Conservation (phyloP, 257 asterid species). For the Henckelia pumila region DNA sequence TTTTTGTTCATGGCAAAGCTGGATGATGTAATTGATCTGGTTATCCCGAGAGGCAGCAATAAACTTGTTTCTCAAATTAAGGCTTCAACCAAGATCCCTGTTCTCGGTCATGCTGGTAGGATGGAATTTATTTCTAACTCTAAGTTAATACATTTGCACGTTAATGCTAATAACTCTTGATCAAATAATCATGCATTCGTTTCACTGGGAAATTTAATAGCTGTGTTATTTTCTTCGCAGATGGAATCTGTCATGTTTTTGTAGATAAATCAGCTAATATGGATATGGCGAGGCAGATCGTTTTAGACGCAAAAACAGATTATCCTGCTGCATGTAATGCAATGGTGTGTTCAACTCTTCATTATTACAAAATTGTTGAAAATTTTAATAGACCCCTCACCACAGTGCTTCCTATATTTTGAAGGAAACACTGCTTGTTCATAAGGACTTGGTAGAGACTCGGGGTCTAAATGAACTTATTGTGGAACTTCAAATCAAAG, state of each 20-base stretch:
- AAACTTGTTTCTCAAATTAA: slow-evolving; percentile 72
- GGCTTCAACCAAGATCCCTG: slow-evolving; percentile 78
- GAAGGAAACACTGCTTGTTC: slow-evolving; percentile 85
- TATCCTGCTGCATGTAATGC: slow-evolving; percentile 95
- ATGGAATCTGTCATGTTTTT: slow-evolving; percentile 86
- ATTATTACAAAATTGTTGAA: neutral
- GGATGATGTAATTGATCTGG: slow-evolving; percentile 88
- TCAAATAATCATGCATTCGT: slow-evolving; percentile 22
- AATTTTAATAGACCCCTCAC: slow-evolving; percentile 4
- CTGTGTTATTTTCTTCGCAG: slow-evolving; percentile 37
- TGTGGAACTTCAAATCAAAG: slow-evolving; percentile 66
- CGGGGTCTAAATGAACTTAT: slow-evolving; percentile 52
- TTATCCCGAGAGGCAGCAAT: slow-evolving; percentile 91
- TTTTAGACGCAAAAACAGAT: slow-evolving; percentile 74
- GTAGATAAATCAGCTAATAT: slow-evolving; percentile 71
- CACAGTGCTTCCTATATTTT: slow-evolving; percentile 6
- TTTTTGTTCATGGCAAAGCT: slow-evolving; percentile 42
- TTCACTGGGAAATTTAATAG: slow-evolving; percentile 12
- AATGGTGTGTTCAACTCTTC: slow-evolving; percentile 43
- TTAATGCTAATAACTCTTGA: slow-evolving; percentile 6
- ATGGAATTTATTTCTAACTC: slow-evolving; percentile 1
- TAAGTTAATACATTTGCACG: neutral
- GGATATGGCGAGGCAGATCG: slow-evolving; percentile 72
- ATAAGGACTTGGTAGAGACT: slow-evolving; percentile 52
- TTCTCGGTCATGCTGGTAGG: slow-evolving; percentile 89